phyloP scores from a whole-genome alignment of 2,329 filamentous ascomycete species.

The Whalleya microplaca region DNA sequence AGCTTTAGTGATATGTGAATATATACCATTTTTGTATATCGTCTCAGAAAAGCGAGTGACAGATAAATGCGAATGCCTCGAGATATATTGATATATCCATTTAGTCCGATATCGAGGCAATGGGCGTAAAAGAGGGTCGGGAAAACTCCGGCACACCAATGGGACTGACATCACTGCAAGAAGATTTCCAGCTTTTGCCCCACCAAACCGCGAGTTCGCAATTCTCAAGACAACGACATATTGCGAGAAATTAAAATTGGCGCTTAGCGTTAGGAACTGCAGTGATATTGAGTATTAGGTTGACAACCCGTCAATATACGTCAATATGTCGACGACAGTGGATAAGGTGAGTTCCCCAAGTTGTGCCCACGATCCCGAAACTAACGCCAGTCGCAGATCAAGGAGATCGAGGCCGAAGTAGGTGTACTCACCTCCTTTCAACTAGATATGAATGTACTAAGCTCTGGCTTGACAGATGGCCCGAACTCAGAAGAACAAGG shows the following conservation, averaged over 20 bases:
- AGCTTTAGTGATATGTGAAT: background rate
- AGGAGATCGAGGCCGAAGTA: conserved; percentile 94
- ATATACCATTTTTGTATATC: too few relatives aligned
- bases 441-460: conserved; percentile 20
- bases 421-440: conserved; percentile 36
- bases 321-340: conserved; percentile 92
- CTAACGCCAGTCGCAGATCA: conserved; percentile 69
- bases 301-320: conserved; percentile 64
- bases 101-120: background rate
- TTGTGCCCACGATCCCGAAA: conserved; percentile 17
- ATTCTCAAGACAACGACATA: conserved; percentile 10
- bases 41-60: too few relatives aligned
- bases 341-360: conserved; percentile 72
- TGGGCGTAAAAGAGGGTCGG: conserved; percentile 14
- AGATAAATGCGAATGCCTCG: too few relatives aligned
- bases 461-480: conserved; percentile 69
- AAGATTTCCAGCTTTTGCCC: conserved; percentile 28
- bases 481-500: conserved; percentile 96
- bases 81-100: background rate
- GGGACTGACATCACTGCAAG: conserved; percentile 33
- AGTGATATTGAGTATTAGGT: background rate
- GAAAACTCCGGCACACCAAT: conserved; percentile 27
- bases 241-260: conserved; percentile 3
- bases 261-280: background rate
- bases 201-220: conserved; percentile 14